Conservation (phyloP, 768 basidiomycete species). For the Phlebiopsis gigantea region DNA sequence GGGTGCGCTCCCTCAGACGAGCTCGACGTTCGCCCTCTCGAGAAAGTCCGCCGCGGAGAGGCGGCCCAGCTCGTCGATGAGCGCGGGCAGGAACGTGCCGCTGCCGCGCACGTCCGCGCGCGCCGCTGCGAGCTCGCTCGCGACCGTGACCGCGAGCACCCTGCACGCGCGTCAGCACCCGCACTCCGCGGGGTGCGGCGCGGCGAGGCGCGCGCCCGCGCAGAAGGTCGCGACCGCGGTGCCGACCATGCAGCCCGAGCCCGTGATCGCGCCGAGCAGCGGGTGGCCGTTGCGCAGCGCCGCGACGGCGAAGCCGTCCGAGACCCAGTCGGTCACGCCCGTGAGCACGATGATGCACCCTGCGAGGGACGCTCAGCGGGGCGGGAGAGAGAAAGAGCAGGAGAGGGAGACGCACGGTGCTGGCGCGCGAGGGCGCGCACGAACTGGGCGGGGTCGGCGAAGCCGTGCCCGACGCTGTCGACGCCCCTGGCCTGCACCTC, state of each 20-base stretch:
- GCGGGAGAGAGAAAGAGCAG: background rate
- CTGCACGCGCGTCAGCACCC: conserved; percentile 27
- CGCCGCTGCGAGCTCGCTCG: conserved; percentile 52
- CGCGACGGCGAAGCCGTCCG: conserved; percentile 71
- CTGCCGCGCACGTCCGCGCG: conserved; percentile 52
- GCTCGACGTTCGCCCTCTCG: conserved; percentile 23
- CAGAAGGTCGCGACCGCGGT: conserved; percentile 78
- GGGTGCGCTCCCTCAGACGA: no score
- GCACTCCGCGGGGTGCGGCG: conserved; percentile 20
- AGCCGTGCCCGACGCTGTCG: conserved; percentile 75
- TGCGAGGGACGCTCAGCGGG: conserved; percentile 22
- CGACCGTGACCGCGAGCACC: conserved; percentile 52
- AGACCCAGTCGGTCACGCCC: conserved; percentile 76
- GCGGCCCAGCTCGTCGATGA: conserved; percentile 57
- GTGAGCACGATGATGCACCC: conserved; percentile 81
- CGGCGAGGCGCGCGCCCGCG: conserved; percentile 51
- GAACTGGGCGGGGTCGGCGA: conserved; percentile 67
- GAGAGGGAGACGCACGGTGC: conserved; percentile 55
- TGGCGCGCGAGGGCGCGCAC: conserved; percentile 64
- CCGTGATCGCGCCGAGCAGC: conserved; percentile 77
- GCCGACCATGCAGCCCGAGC: conserved; percentile 83
- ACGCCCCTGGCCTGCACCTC: conserved; percentile 84
- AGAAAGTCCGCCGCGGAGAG: conserved; percentile 34
- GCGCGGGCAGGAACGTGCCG: conserved; percentile 58
- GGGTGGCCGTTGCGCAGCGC: conserved; percentile 68